Evolutionary conservation across 1,139 yeast species (phyloP).

Genomic region (Nakaseomyces sp.): DNA sequence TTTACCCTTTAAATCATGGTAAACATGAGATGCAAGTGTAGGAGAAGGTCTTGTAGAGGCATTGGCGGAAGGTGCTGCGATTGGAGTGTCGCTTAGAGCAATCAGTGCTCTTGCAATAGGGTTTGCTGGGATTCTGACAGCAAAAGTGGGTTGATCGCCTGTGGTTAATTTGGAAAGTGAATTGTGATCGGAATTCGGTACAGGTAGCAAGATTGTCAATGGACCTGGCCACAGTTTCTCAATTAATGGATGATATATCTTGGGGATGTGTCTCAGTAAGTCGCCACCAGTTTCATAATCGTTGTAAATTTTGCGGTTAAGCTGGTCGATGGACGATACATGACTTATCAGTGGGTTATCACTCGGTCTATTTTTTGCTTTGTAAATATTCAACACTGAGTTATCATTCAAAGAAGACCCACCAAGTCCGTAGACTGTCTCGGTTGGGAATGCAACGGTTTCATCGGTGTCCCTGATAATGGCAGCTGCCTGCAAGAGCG

Average conservation of each 20-base stretch:
- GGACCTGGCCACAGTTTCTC: constrained; percentile 93
- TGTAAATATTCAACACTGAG: constrained; percentile 67
- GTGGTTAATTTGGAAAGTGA: constrained; percentile 70
- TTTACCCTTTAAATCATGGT: constrained; percentile 62
- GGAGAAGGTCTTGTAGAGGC: constrained; percentile 95
- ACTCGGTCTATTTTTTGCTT: constrained; percentile 86
- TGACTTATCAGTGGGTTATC: constrained; percentile 93
- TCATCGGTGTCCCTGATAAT: constrained; percentile 43
- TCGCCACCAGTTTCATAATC: constrained; percentile 18
- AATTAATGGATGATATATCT: constrained; percentile 52
- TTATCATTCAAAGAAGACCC: constrained; percentile 73
- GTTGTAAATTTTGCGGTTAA: constrained; percentile 43
- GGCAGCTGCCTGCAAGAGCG: constrained; percentile 50
- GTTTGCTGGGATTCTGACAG: constrained; percentile 79
- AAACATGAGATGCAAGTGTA: constrained; percentile 78
- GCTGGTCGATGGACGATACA: constrained; percentile 67
- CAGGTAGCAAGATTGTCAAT: constrained; percentile 73
- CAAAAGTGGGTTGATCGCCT: constrained; percentile 81
- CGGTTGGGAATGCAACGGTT: constrained; percentile 91
- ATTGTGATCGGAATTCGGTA: constrained; percentile 34
- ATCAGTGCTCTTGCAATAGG: constrained; percentile 88
- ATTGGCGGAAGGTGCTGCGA: constrained; percentile 97
- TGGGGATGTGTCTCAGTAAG: constrained; percentile 44
- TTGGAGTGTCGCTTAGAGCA: constrained; percentile 74
- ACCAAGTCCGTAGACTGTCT: constrained; percentile 92